Evolutionary conservation across 371 early-diverging fungal species (phyloP).

Genomic region (Apophysomyces trapeziformis): DNA sequence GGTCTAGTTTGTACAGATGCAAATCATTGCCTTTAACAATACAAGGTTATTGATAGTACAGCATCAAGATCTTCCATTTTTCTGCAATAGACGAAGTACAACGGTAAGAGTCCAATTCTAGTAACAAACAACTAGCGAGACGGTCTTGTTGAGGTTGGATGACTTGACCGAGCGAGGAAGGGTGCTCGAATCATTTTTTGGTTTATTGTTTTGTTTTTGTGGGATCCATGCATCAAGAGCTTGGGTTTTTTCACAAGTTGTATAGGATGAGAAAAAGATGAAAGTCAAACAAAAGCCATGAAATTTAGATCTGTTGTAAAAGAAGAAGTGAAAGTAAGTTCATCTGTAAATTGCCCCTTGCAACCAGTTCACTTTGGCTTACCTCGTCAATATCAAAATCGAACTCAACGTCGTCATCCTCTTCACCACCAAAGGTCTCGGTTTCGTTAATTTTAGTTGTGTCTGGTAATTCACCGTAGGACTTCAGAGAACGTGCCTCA

Average conservation of each 20-base stretch:
- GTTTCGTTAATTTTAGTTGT: constrained; percentile 84
- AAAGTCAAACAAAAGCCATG: neutral
- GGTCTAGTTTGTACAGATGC: too few relatives aligned
- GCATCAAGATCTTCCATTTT: too few relatives aligned
- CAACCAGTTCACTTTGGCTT: constrained; percentile 20
- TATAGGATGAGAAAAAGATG: neutral
- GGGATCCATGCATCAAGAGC: constrained; percentile 7
- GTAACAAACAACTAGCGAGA: too few relatives aligned
- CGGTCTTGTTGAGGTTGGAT: too few relatives aligned
- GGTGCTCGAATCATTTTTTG: too few relatives aligned
- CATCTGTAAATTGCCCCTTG: too few relatives aligned
- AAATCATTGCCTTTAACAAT: too few relatives aligned
- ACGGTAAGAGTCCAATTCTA: too few relatives aligned
- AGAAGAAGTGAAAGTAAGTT: neutral
- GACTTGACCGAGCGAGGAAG: too few relatives aligned
- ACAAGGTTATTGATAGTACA: too few relatives aligned
- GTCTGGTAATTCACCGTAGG: constrained; percentile 98
- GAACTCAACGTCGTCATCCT: constrained; percentile 84
- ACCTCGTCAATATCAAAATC: constrained; percentile 94
- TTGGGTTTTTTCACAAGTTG: constrained; percentile 3
- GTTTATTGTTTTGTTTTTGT: neutral
- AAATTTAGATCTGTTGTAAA: neutral
- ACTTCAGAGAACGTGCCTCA: constrained; percentile 96
- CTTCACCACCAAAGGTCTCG: constrained; percentile 71
- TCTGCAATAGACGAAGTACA: too few relatives aligned